Conservation (phyloP, 345 rosid genomes). For the Anacardium occidentale region DNA sequence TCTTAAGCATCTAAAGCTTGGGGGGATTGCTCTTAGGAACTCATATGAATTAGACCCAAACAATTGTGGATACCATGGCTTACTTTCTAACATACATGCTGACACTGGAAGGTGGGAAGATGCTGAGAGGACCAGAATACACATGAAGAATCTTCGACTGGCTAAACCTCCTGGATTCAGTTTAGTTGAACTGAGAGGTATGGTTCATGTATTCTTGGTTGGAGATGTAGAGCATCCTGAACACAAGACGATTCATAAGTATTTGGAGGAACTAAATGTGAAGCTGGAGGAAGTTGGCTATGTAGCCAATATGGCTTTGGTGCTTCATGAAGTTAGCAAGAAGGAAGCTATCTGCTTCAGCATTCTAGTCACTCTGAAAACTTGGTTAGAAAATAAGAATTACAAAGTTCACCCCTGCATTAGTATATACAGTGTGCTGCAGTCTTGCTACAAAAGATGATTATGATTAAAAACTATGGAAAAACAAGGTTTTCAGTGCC, state of each 20-base stretch:
- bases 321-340: conserved; percentile 46
- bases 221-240: conserved; percentile 83
- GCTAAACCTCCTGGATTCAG: conserved; percentile 81
- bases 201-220: conserved; percentile 69
- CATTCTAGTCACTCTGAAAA: neutral
- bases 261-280: conserved; percentile 46
- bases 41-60: conserved; percentile 64
- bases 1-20: conserved; percentile 83
- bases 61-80: conserved; percentile 76
- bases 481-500: neutral
- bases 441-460: neutral
- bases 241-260: conserved; percentile 49
- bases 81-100: conserved; percentile 79
- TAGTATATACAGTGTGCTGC: neutral
- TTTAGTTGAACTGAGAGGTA: conserved; percentile 70
- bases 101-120: conserved; percentile 88
- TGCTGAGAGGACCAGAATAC: conserved; percentile 62
- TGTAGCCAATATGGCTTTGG: conserved; percentile 58
- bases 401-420: neutral
- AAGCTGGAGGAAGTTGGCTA: conserved; percentile 71
- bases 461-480: neutral
- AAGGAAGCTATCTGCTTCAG: conserved; percentile 7
- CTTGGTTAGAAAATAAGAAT: neutral
- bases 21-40: conserved; percentile 56
- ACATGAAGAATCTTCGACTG: conserved; percentile 59